Evolutionary conservation across 2,329 filamentous ascomycete genomes (phyloP), one percentile per base, ranked within the genome.

Genomic region (Exophiala oligosperma): DNA sequence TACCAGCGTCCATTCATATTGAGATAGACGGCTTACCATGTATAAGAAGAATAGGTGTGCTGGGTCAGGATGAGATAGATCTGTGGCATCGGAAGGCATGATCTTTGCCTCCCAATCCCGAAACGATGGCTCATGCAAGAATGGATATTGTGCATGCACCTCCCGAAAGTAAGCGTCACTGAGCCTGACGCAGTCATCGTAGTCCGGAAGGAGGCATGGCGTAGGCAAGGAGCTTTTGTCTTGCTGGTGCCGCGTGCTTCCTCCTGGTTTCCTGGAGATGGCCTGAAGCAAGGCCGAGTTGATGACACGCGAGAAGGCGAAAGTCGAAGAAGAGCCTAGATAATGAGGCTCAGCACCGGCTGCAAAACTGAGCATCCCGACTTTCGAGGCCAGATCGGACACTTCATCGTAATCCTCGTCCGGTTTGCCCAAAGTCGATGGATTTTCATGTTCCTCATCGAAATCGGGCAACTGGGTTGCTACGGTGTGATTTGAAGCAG

Each of bases 241-340:
- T 12, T 37, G 11, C 12, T 49, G n/a, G 24, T 6, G n/a, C 8
- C 44, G 17, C 9, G 11, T 9, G 26, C 44, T 40, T 21, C 32
- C 26, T 17, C n/a, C 23, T 11, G 49, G 21, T 12, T 38, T 48
- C 17, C 21, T 28, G 11, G 40, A 40, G 4, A 52, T 5, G 7
- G 32, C 49, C 21, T 49, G 21, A 35, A 35, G 49, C 6, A 63
- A 52, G 4, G 57, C 49, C 8, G 60, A 57, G 23, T 58, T 60
- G 48, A 70, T 63, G 14, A 70, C 35, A 14, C 62, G 62, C 8
- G 68, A 66, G 28, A 71, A 70, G 2, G 69, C 64, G 54, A 70
- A 69, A 8, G 62, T 60, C 1, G 69, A 71, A 4, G 68, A 70
- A 1, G 69, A 56, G 1, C 69, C 69, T 17, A 71, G 46, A 50